phyloP scores from a whole-genome alignment of 2,329 filamentous ascomycete species.

The Ophiostoma australiae region DNA sequence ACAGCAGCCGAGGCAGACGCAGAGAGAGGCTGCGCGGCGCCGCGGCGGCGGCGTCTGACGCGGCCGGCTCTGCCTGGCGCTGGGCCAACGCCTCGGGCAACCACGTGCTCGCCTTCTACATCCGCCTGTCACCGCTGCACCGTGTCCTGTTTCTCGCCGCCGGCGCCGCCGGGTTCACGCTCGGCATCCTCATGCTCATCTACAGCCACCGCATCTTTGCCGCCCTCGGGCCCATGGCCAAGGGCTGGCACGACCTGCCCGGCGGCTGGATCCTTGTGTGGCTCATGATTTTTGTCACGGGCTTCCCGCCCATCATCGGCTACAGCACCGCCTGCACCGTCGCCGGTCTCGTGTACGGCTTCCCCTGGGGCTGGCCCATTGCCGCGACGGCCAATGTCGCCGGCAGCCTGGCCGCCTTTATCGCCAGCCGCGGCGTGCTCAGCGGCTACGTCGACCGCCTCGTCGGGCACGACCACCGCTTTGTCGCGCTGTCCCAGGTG shows the following conservation, averaged over 20 bases:
- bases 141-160: constrained; percentile 52
- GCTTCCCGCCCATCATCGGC: constrained; percentile 82
- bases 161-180: constrained; percentile 46
- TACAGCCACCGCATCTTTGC: constrained; percentile 78
- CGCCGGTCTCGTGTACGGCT: constrained; percentile 53
- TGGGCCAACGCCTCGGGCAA: constrained; percentile 13
- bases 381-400: constrained; percentile 71
- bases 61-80: constrained; percentile 4
- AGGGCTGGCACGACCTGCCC: constrained; percentile 67
- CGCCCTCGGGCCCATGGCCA: constrained; percentile 65
- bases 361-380: constrained; percentile 70
- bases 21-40: background rate
- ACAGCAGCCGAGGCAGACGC: background rate
- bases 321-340: constrained; percentile 67
- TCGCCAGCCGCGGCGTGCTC: constrained; percentile 73
- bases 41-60: background rate
- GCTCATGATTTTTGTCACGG: constrained; percentile 66
- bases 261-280: constrained; percentile 74
- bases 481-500: constrained; percentile 81
- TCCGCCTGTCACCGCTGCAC: constrained; percentile 56
- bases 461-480: constrained; percentile 77
- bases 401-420: constrained; percentile 73
- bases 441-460: constrained; percentile 72
- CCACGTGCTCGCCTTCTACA: constrained; percentile 37
- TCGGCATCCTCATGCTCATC: constrained; percentile 65